Evolutionary conservation across 2,329 filamentous ascomycete genomes (phyloP).

Genomic region (Colletotrichum echinochloae): DNA sequence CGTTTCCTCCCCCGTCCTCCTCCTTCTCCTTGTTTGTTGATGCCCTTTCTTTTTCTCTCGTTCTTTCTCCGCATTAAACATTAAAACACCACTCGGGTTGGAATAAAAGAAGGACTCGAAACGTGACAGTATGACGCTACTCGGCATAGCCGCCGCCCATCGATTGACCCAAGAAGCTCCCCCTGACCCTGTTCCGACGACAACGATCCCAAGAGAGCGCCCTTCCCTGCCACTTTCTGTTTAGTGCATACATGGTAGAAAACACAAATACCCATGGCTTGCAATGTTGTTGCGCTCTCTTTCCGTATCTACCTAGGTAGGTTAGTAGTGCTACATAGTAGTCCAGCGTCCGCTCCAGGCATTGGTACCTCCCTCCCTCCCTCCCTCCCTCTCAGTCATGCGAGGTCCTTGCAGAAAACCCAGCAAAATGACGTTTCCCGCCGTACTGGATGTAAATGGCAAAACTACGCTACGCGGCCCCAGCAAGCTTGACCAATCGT

Average conservation of each 20-base stretch:
- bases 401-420: conserved; percentile 32
- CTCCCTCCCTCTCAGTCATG: conserved; percentile 6
- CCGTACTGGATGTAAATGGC: conserved; percentile 23
- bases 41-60: not conserved
- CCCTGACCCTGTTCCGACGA: not conserved
- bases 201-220: not conserved
- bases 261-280: not conserved
- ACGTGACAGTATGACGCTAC: conserved; percentile 1
- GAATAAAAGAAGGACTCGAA: not conserved
- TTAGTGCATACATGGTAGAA: too few species aligned
- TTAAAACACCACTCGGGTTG: not conserved
- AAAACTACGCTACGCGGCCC: conserved; percentile 3
- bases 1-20: not conserved
- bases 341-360: not conserved
- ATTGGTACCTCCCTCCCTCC: not conserved
- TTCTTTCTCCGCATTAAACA: not conserved
- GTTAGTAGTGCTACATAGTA: not conserved
- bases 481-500: conserved; percentile 9
- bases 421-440: conserved; percentile 35
- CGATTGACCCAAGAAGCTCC: not conserved
- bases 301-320: too few species aligned
- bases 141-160: not conserved
- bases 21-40: not conserved
- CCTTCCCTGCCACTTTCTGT: not conserved
- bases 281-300: not conserved